phyloP scores from a whole-genome alignment of 2,329 filamentous ascomycete species.

The Bipolaris gigantea region DNA sequence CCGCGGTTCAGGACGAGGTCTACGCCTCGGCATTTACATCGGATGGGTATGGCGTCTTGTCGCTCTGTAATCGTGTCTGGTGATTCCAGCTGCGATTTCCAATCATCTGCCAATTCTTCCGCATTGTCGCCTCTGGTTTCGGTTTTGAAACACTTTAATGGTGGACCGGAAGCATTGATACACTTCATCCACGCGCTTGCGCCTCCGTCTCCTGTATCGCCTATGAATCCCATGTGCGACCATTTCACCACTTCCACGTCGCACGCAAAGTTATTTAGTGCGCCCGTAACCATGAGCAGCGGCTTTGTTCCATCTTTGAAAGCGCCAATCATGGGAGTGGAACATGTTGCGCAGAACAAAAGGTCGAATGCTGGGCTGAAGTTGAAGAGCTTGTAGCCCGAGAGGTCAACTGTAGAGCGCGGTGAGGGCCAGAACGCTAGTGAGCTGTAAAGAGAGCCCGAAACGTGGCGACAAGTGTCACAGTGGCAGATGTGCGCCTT shows the following conservation, averaged over 20 bases:
- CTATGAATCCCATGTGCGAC: slow-evolving; percentile 50
- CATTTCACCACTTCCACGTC: slow-evolving; percentile 22
- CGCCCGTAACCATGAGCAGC: slow-evolving; percentile 47
- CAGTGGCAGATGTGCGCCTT: slow-evolving; percentile 53
- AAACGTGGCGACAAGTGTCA: slow-evolving; percentile 53
- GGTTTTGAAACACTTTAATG: slow-evolving; percentile 23
- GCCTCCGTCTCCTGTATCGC: slow-evolving; percentile 58
- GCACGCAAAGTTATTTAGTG: slow-evolving; percentile 36
- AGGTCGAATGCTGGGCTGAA: slow-evolving; percentile 42
- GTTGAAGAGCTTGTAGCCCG: slow-evolving; percentile 42
- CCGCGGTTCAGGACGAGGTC: slow-evolving; percentile 46
- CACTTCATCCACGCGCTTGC: slow-evolving; percentile 52
- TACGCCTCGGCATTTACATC: slow-evolving; percentile 54
- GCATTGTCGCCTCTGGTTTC: slow-evolving; percentile 13
- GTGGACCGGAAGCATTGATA: slow-evolving; percentile 38
- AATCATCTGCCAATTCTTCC: slow-evolving; percentile 35
- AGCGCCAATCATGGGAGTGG: slow-evolving; percentile 50
- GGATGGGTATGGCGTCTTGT: slow-evolving; percentile 41
- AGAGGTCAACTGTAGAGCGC: slow-evolving; percentile 30
- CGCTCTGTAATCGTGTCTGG: slow-evolving; percentile 17
- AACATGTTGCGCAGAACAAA: slow-evolving; percentile 52
- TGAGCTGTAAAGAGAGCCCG: slow-evolving; percentile 49
- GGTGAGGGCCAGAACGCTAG: slow-evolving; percentile 45
- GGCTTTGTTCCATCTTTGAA: slow-evolving; percentile 13
- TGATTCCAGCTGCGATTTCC: slow-evolving; percentile 24